phyloP scores from a whole-genome alignment of 1,284 basidiomycete species.

The Rhodotorula sp. region DNA sequence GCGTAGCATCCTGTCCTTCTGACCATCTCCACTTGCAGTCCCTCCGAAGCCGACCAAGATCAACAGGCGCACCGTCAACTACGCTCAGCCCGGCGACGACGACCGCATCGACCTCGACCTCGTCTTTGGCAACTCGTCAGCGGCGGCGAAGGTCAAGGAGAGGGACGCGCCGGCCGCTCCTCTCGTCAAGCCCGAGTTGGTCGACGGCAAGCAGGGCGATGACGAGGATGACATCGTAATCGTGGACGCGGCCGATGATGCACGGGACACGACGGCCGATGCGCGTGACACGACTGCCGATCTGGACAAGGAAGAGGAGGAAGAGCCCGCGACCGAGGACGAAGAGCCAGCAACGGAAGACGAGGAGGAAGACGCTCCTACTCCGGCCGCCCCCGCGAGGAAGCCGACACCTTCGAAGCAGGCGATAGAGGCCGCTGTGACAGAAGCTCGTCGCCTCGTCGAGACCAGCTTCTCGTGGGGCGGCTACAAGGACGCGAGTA shows the following conservation, averaged over 20 bases:
- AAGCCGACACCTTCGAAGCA: neutral
- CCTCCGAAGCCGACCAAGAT: conserved; percentile 33
- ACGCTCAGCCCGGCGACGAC: conserved; percentile 8
- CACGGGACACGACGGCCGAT: neutral
- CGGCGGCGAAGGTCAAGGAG: neutral
- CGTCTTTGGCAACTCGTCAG: neutral
- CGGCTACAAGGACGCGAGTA: conserved; percentile 11
- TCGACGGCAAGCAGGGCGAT: neutral
- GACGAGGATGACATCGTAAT: neutral
- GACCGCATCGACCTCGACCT: neutral
- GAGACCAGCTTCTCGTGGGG: conserved; percentile 18
- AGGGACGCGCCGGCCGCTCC: neutral
- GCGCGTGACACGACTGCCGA: neutral
- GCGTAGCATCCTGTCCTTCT: neutral
- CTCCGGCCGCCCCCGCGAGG: neutral
- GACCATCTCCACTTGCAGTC: neutral
- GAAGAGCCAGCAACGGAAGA: conserved; percentile 15
- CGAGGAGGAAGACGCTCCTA: neutral
- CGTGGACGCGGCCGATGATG: neutral
- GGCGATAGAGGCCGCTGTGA: neutral
- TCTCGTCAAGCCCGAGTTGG: no score
- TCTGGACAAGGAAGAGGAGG: conserved; percentile 14
- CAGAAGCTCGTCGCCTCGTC: conserved; percentile 2
- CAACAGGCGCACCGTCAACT: conserved; percentile 14
- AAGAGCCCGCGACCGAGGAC: conserved; percentile 16